Base-by-base conservation (phyloP, 805 yeast species). In the Debaryomyces castellii region DNA sequence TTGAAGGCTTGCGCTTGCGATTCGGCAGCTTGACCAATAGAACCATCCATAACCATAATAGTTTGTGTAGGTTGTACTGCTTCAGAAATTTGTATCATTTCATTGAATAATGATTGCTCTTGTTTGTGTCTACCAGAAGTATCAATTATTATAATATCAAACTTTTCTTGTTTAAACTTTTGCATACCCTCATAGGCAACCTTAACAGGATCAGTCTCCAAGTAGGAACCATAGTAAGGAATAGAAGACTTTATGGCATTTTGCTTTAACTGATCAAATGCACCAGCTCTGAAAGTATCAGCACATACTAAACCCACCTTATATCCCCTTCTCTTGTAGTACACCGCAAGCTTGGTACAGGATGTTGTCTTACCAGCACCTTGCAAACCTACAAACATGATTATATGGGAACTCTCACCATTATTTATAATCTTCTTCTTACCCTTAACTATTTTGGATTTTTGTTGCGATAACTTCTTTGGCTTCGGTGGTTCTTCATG, bases 351-450 rank as follows among this genome's bases (percentile, higher is more conserved):
- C 58, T 94, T 94, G 1, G 99, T 94, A 81, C 97, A 91, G 2
- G 97, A 84, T 0, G 99, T 94, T 25, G 99, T 94, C 65, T 94
- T 94, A 78, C 99, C 99, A 10, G 98, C 94, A 73, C 99, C 99
- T 67, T 94, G 99, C 49, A 94, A 74, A 62, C 99, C 99, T 48
- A 94, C 99, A 77, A 94, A 87, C 99, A 94, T 94, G 52, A 94
- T 86, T 25, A 92, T 87, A 60, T 86, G 73, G 27, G 69, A 58
- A 17, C 58, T 56, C 17, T 39, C 50, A 27, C 46, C 55, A 16
- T 49, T 48, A 42, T 50, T 54, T 4, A 59, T 49, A 12, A 57
- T 51, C 45, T 49, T 55, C 49, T 57, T 63, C 44, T 64, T 65
- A 16, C 72, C 71, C 37, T 60, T 60, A 21, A 51, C 54, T 5